These are phyloP conservation scores for Spatholobus suberectus DNA, from an alignment of 306 rosid species.

Conservation along the genomic window DNA sequence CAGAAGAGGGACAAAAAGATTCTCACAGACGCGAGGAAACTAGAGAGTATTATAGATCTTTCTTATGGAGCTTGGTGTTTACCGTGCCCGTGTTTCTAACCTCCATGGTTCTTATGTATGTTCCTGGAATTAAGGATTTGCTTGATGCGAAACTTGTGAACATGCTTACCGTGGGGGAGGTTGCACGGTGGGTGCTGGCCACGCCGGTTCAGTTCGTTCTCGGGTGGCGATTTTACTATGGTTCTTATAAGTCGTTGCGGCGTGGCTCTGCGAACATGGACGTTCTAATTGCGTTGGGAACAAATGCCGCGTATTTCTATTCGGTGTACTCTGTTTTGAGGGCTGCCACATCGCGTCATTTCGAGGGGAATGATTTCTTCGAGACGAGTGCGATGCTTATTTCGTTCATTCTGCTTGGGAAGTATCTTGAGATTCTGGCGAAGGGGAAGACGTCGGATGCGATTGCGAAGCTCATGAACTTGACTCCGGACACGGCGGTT, in stretches of 20 bases:
- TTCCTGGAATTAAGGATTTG: conserved; percentile 62
- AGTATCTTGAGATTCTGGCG: conserved; percentile 86
- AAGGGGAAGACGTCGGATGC: conserved; percentile 93
- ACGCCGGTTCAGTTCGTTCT: conserved; percentile 87
- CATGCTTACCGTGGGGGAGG: conserved; percentile 71
- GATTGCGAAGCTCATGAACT: conserved; percentile 84
- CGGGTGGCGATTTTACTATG: conserved; percentile 73
- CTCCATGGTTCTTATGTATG: conserved; percentile 90
- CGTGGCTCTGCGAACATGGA: conserved; percentile 92
- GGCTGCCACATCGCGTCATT: conserved; percentile 62
- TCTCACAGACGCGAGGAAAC: conserved; percentile 62
- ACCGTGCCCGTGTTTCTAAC: conserved; percentile 81
- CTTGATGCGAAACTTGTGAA: conserved; percentile 71
- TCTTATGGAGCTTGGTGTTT: conserved; percentile 79
- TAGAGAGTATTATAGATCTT: conserved; percentile 56
- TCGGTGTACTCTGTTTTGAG: conserved; percentile 81
- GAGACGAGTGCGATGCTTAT: conserved; percentile 94
- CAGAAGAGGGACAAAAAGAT: conserved; percentile 55
- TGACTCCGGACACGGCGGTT: conserved; percentile 77
- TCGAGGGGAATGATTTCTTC: conserved; percentile 84
- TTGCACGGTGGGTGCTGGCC: conserved; percentile 73
- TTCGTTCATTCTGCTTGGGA: conserved; percentile 82
- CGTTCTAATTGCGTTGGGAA: conserved; percentile 84
- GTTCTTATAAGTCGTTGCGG: conserved; percentile 73
- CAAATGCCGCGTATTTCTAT: conserved; percentile 90